Evolutionary conservation across 2,329 filamentous ascomycete genomes (phyloP).

Genomic region (Claviceps spartinae): DNA sequence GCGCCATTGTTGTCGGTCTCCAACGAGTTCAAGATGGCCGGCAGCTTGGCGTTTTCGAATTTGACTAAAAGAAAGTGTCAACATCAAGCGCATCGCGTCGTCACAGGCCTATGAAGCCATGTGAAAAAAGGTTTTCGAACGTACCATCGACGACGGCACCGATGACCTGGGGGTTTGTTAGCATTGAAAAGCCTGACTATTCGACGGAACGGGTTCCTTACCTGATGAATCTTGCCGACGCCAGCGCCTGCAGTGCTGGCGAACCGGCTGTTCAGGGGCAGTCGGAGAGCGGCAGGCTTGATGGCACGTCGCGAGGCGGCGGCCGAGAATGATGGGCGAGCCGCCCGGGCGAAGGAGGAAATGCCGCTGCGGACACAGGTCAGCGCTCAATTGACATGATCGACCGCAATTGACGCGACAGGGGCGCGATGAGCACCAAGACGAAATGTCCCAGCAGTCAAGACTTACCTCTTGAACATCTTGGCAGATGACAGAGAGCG

Average conservation of each 20-base stretch:
- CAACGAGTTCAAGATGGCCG: constrained; percentile 94
- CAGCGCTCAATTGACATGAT: constrained; percentile 37
- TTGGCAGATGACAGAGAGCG: constrained; percentile 56
- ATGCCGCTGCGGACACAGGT: constrained; percentile 42
- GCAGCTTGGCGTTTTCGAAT: constrained; percentile 88
- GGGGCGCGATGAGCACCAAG: constrained; percentile 12
- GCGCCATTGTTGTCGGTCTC: constrained; percentile 81
- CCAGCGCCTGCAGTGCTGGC: constrained; percentile 45
- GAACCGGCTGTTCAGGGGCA: constrained; percentile 41
- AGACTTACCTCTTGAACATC: constrained; percentile 72
- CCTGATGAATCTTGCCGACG: constrained; percentile 58
- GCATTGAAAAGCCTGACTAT: constrained; percentile 7
- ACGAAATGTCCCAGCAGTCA: constrained; percentile 13
- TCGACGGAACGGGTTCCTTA: constrained; percentile 22
- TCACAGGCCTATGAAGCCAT: background rate
- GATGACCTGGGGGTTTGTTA: constrained; percentile 62
- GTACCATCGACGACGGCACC: constrained; percentile 97
- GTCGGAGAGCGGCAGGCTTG: constrained; percentile 42
- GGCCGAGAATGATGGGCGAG: constrained; percentile 47
- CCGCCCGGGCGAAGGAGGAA: constrained; percentile 49
- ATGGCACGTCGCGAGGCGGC: constrained; percentile 42
- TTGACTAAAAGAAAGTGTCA: constrained; percentile 54
- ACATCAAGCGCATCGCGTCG: constrained; percentile 4
- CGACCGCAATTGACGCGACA: constrained; percentile 32
- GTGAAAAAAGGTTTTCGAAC: constrained; percentile 22